Conservation (phyloP, 768 basidiomycete species). For the Tylopilus rubrobrunneus region DNA sequence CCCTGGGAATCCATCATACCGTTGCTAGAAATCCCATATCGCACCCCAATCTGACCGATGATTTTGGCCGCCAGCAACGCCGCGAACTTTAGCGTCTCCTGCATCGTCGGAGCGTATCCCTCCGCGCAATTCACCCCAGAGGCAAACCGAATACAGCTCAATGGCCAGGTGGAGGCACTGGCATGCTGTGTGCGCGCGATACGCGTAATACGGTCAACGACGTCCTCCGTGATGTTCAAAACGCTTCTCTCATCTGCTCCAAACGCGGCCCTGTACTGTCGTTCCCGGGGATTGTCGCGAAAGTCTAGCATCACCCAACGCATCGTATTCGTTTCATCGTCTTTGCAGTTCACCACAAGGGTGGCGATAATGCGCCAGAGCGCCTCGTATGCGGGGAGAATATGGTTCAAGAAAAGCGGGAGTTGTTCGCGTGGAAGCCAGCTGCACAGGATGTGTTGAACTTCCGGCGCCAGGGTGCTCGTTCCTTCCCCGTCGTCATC, state of each 20-base stretch:
- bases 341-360: constrained; percentile 33
- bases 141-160: constrained; percentile 15
- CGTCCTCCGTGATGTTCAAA: constrained; percentile 18
- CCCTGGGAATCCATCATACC: constrained; percentile 32
- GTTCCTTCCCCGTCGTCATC: constrained; percentile 33
- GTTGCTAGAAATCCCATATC: constrained; percentile 22
- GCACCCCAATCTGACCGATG: constrained; percentile 32
- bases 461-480: constrained; percentile 28
- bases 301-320: constrained; percentile 36
- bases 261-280: constrained; percentile 17
- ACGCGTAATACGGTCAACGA: constrained; percentile 11
- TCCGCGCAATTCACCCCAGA: not conserved
- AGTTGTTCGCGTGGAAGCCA: constrained; percentile 36
- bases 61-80: constrained; percentile 45
- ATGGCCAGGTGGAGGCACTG: constrained; percentile 3
- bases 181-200: constrained; percentile 13
- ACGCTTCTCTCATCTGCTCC: constrained; percentile 14
- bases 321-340: constrained; percentile 17
- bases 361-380: constrained; percentile 59
- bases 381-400: constrained; percentile 60
- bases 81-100: constrained; percentile 51
- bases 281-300: constrained; percentile 29
- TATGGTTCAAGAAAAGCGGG: constrained; percentile 40
- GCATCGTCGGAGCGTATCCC: constrained; percentile 37
- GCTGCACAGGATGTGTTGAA: constrained; percentile 35